phyloP scores from a whole-genome alignment of 331 rosid species.

The Spiraea crenata region DNA sequence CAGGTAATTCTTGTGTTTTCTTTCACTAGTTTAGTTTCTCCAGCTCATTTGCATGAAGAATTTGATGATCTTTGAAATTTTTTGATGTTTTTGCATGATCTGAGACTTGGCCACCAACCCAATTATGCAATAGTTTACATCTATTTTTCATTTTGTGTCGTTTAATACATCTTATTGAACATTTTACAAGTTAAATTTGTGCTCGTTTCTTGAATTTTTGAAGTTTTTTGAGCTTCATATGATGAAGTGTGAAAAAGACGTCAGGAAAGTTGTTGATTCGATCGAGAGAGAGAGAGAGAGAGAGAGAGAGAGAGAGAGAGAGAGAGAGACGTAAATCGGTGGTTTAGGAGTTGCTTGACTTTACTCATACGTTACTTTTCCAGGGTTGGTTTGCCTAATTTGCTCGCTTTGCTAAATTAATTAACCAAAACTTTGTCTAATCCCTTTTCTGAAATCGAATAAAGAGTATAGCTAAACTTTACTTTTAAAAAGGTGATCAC shows the following conservation, averaged over 20 bases:
- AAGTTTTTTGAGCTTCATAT: too few species aligned
- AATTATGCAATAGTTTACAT: background rate
- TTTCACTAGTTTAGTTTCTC: too few species aligned
- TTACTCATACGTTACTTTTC: conserved; percentile 24
- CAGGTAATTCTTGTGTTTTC: conserved; percentile 47
- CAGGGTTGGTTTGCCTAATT: background rate
- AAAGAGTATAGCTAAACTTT: background rate
- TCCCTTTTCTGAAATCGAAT: background rate
- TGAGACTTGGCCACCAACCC: background rate
- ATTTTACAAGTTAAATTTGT: background rate
- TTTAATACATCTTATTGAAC: background rate
- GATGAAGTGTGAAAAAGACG: too few species aligned
- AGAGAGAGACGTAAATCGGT: background rate
- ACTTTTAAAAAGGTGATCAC: background rate
- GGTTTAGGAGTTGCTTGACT: conserved; percentile 18
- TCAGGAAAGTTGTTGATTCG: too few species aligned
- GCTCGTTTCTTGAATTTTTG: background rate
- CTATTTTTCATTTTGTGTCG: too few species aligned
- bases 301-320: conserved; percentile 1
- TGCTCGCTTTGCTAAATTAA: background rate
- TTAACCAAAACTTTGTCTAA: too few species aligned
- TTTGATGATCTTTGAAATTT: background rate
- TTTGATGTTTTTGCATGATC: background rate
- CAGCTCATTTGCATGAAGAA: background rate
- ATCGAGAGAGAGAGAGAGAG: background rate